These are phyloP conservation scores for Scortechinia acanthostroma DNA, from an alignment of 2,329 filamentous ascomycete species.

Conservation along the genomic window DNA sequence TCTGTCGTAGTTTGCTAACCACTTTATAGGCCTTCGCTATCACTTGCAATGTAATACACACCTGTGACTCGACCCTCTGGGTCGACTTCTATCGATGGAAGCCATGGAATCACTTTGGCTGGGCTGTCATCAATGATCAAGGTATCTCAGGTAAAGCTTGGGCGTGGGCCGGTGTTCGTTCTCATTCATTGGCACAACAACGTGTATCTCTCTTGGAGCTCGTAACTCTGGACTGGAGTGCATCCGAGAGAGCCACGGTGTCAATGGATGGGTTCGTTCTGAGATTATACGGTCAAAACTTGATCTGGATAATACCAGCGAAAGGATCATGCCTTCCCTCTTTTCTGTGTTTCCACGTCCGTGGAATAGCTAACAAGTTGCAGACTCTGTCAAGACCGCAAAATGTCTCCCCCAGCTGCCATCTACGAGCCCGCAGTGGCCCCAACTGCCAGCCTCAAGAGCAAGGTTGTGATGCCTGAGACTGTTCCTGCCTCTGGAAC, in stretches of 20 bases:
- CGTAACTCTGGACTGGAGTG: slow-evolving; percentile 9
- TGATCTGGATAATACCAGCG: slow-evolving; percentile 99
- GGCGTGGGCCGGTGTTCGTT: slow-evolving; percentile 63
- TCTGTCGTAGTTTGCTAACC: background rate
- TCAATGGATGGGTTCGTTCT: slow-evolving; percentile 35
- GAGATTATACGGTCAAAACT: slow-evolving; percentile 92
- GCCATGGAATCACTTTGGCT: slow-evolving; percentile 2
- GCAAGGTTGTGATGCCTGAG: slow-evolving; percentile 25
- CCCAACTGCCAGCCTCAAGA: slow-evolving; percentile 32
- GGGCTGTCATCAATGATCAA: slow-evolving; percentile 15
- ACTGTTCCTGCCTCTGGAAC: slow-evolving; percentile 17
- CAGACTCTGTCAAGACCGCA: slow-evolving; percentile 25
- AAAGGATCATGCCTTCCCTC: slow-evolving; percentile 88
- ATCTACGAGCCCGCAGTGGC: slow-evolving; percentile 46
- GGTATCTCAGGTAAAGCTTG: slow-evolving; percentile 31
- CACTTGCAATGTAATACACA: background rate
- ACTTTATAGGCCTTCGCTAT: too few relatives aligned
- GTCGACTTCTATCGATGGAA: too few relatives aligned
- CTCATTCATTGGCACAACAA: slow-evolving; percentile 16
- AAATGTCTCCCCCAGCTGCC: slow-evolving; percentile 75
- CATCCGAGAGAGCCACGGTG: slow-evolving; percentile 9
- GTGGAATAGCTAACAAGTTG: slow-evolving; percentile 29
- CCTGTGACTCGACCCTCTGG: background rate
- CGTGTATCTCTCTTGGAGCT: too few relatives aligned
- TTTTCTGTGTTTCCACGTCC: slow-evolving; percentile 21